These are phyloP conservation scores for Quercus engelmannii DNA, from an alignment of 306 rosid genomes.

Conservation along the genomic window DNA sequence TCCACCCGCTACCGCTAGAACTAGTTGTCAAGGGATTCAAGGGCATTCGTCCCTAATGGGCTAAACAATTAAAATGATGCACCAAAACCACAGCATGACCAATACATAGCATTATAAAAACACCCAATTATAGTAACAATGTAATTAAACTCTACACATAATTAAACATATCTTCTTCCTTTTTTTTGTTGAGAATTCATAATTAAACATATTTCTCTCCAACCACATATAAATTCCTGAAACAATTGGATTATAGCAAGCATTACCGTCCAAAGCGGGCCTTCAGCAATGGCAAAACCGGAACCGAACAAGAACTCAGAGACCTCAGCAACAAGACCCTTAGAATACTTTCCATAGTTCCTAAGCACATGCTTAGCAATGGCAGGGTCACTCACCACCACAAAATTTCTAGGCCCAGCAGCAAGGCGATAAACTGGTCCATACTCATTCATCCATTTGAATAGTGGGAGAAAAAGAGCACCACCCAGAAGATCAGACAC, in stretches of 20 bases:
- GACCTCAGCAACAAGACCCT: slow-evolving; percentile 89
- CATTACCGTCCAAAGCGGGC: slow-evolving; percentile 92
- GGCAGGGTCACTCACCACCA: slow-evolving; percentile 90
- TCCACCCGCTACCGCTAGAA: no score
- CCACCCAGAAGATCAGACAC: slow-evolving; percentile 95
- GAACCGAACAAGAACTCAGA: slow-evolving; percentile 84
- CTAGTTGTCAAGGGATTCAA: no score
- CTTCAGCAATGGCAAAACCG: slow-evolving; percentile 95
- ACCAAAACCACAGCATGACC: not conserved
- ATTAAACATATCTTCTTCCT: no score
- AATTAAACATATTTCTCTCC: no score
- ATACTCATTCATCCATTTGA: slow-evolving; percentile 82
- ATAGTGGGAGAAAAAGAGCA: slow-evolving; percentile 81
- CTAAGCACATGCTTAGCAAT: slow-evolving; percentile 84
- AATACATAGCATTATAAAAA: not conserved
- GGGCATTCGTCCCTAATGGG: no score
- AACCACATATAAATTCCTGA: not conserved
- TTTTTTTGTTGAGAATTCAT: no score
- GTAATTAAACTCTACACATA: not conserved
- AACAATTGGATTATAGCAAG: not conserved
- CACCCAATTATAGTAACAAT: not conserved
- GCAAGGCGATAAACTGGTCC: slow-evolving; percentile 87
- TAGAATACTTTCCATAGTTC: slow-evolving; percentile 68
- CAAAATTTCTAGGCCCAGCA: slow-evolving; percentile 87
- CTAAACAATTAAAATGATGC: not conserved